Conservation (phyloP, 306 rosid genomes). For the Hippophae gyantsensis region DNA sequence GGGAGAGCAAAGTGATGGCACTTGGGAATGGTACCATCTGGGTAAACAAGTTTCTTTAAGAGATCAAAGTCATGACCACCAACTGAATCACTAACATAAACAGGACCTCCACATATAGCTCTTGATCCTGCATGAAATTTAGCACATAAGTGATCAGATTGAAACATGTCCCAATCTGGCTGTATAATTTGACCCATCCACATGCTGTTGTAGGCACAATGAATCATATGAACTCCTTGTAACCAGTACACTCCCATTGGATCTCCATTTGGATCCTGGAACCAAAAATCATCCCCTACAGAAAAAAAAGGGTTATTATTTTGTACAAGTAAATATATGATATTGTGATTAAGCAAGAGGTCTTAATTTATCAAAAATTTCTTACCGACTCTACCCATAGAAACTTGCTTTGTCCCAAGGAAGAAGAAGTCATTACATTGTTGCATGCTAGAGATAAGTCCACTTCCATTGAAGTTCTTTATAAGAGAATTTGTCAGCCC, state of each 20-base stretch:
- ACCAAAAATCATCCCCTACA: conserved; percentile 92
- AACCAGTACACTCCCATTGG: conserved; percentile 84
- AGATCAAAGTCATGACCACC: conserved; percentile 69
- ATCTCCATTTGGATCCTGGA: conserved; percentile 83
- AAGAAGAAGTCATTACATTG: conserved; percentile 93
- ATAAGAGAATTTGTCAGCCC: conserved; percentile 50
- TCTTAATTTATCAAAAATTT: not conserved
- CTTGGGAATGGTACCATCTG: conserved; percentile 69
- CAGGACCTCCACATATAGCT: conserved; percentile 78
- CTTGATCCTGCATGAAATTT: conserved; percentile 86
- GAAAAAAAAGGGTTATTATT: too few relatives aligned
- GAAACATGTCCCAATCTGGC: conserved; percentile 98
- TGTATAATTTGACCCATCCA: conserved; percentile 93
- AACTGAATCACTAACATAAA: conserved; percentile 68
- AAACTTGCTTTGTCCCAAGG: conserved; percentile 62
- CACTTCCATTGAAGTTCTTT: conserved; percentile 69
- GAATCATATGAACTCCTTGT: conserved; percentile 90
- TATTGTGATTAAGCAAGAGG: too few relatives aligned
- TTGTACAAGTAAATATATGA: too few relatives aligned
- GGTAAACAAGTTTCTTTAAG: conserved; percentile 60
- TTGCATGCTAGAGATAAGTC: conserved; percentile 84
- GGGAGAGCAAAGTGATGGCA: conserved; percentile 78
- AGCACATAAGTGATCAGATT: conserved; percentile 72
- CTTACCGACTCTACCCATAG: conserved; percentile 75
- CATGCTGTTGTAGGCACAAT: conserved; percentile 81